These are phyloP conservation scores for Plantago ovata DNA, from an alignment of 257 asterid species.

Conservation along the genomic window DNA sequence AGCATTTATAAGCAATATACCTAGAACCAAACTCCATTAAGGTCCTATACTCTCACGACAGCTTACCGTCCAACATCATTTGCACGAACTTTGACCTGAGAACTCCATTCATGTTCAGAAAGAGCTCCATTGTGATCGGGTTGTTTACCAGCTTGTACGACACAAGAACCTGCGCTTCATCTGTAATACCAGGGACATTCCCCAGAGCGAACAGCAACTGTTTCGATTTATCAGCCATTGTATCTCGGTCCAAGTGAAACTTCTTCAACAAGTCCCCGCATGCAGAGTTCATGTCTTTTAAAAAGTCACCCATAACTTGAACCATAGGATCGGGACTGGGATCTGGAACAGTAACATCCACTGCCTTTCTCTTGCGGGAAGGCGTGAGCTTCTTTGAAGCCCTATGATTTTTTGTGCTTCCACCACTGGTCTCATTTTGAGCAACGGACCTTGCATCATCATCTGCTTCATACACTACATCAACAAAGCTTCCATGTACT, in stretches of 20 bases:
- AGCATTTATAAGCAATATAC: no score
- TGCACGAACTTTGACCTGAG: constrained; percentile 8
- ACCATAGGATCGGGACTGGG: constrained; percentile 10
- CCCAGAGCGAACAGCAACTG: constrained; percentile 11
- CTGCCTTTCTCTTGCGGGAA: constrained; percentile 9
- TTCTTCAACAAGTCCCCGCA: constrained; percentile 9
- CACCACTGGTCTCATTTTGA: constrained; percentile 14
- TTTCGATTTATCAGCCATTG: constrained; percentile 6
- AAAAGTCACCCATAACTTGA: constrained; percentile 6
- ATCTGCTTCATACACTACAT: constrained; percentile 5
- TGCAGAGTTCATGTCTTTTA: constrained; percentile 14
- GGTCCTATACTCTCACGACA: neutral
- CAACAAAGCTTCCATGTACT: constrained; percentile 1
- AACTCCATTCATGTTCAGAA: constrained; percentile 9
- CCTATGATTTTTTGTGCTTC: constrained; percentile 6
- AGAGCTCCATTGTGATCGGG: constrained; percentile 10
- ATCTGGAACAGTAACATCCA: neutral
- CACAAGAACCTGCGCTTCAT: constrained; percentile 11
- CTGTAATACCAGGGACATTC: constrained; percentile 7
- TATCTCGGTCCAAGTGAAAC: constrained; percentile 5
- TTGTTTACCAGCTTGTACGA: constrained; percentile 11
- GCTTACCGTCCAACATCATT: constrained; percentile 17
- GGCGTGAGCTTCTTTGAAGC: neutral
- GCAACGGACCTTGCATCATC: constrained; percentile 10
- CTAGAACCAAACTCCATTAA: neutral